These are phyloP conservation scores for Clonostachys chloroleuca DNA, from an alignment of 2,329 filamentous ascomycete genomes.

Conservation along the genomic window DNA sequence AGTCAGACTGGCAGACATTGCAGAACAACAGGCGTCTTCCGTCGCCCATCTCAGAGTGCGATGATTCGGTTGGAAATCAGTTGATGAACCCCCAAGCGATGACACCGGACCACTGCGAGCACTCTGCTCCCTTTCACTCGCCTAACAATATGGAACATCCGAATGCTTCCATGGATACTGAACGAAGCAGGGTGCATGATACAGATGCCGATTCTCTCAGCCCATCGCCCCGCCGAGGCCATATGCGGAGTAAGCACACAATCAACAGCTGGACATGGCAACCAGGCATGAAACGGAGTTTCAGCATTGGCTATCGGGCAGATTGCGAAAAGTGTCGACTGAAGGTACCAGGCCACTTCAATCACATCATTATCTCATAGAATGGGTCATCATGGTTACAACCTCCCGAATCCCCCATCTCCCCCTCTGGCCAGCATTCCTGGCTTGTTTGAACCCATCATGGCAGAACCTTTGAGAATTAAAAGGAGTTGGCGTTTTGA, in stretches of 20 bases:
- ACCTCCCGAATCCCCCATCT: too few species aligned
- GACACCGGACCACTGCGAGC: neutral
- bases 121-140: neutral
- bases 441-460: too few species aligned
- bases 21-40: conserved; percentile 51
- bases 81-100: conserved; percentile 6
- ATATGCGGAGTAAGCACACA: conserved; percentile 55
- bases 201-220: conserved; percentile 25
- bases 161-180: conserved; percentile 29
- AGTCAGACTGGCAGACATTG: conserved; percentile 44
- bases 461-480: too few species aligned
- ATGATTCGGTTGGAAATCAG: conserved; percentile 37
- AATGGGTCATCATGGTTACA: conserved; percentile 14
- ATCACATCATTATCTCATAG: conserved; percentile 69
- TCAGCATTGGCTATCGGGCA: conserved; percentile 74
- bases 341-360: conserved; percentile 76
- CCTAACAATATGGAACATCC: conserved; percentile 27
- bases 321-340: conserved; percentile 75
- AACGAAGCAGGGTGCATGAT: conserved; percentile 20
- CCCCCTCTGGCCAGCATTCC: too few species aligned
- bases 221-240: conserved; percentile 47
- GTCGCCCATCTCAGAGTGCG: conserved; percentile 55
- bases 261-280: conserved; percentile 57
- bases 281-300: conserved; percentile 62
- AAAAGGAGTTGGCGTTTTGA: too few species aligned